These are phyloP conservation scores for Scenedesmus sp. DNA, from an alignment of 163 green algal genomes.

Conservation along the genomic window DNA sequence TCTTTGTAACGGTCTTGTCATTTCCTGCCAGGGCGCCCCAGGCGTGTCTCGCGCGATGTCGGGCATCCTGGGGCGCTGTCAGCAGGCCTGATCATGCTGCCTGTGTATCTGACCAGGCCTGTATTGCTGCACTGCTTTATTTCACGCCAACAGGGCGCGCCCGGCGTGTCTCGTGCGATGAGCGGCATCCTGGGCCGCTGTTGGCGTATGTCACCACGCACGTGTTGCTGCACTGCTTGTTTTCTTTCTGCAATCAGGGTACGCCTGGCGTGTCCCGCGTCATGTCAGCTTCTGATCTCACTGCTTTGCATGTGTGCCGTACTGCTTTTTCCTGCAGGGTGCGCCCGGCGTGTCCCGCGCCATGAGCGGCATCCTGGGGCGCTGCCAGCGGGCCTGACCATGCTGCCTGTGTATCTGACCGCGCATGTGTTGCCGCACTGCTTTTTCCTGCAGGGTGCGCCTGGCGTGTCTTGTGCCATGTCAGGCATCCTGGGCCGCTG, in stretches of 20 bases:
- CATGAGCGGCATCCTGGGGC: slow-evolving; percentile 84
- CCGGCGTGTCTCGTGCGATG: too few relatives aligned
- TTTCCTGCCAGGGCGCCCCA: too few relatives aligned
- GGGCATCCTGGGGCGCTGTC: too few relatives aligned
- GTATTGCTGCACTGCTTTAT: not conserved
- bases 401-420: too few relatives aligned
- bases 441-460: slow-evolving; percentile 58
- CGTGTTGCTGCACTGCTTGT: not conserved
- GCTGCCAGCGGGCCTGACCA: slow-evolving; percentile 52
- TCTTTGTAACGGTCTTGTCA: too few relatives aligned
- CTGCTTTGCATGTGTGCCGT: too few relatives aligned
- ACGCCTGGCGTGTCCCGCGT: slow-evolving; percentile 72
- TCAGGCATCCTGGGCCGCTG: slow-evolving; percentile 62
- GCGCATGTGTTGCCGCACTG: too few relatives aligned
- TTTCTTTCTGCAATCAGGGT: not conserved
- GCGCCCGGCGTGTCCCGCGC: slow-evolving; percentile 73
- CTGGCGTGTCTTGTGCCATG: slow-evolving; percentile 79
- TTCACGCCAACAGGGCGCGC: slow-evolving; percentile 59
- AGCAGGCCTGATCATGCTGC: too few relatives aligned
- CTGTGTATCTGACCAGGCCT: not conserved
- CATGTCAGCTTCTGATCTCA: slow-evolving; percentile 62
- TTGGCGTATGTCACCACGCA: too few relatives aligned
- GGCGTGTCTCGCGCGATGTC: too few relatives aligned
- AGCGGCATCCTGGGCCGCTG: too few relatives aligned
- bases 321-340: slow-evolving; percentile 32